Evolutionary conservation across 345 rosid species (phyloP).

Genomic region (Durio zibethinus): DNA sequence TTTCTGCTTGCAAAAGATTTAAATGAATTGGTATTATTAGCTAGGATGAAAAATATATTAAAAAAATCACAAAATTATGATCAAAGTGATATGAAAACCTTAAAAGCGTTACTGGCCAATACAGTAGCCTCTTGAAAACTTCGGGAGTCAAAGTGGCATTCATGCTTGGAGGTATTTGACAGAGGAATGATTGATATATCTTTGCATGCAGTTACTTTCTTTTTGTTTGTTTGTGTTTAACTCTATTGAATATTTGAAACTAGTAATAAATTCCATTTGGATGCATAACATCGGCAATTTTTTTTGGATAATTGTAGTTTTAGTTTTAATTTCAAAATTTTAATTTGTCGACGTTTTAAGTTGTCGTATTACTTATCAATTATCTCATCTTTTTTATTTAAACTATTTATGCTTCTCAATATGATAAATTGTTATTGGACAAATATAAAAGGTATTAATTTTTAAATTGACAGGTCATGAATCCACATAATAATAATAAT

Average conservation of each 20-base stretch:
- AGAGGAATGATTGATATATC: background rate
- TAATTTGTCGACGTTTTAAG: background rate
- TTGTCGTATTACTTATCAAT: background rate
- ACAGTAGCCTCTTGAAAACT: background rate
- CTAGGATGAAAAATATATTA: too few relatives aligned
- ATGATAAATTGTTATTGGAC: background rate
- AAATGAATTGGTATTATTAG: too few relatives aligned
- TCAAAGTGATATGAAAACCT: background rate
- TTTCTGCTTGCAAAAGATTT: too few relatives aligned
- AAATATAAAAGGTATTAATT: too few relatives aligned
- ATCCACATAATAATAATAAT: background rate
- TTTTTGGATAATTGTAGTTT: background rate
- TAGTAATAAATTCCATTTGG: background rate
- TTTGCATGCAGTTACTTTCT: background rate
- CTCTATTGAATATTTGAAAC: background rate
- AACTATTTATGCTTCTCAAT: too few relatives aligned
- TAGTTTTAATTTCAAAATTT: background rate
- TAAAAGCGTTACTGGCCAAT: background rate
- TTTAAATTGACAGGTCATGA: background rate
- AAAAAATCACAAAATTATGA: background rate
- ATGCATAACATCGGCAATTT: background rate
- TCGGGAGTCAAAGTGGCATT: background rate
- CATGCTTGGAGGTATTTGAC: background rate
- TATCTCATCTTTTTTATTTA: too few relatives aligned
- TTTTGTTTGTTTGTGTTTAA: slow-evolving; percentile 2